Conservation (phyloP, 345 rosid species). For the Hypericum perforatum region DNA sequence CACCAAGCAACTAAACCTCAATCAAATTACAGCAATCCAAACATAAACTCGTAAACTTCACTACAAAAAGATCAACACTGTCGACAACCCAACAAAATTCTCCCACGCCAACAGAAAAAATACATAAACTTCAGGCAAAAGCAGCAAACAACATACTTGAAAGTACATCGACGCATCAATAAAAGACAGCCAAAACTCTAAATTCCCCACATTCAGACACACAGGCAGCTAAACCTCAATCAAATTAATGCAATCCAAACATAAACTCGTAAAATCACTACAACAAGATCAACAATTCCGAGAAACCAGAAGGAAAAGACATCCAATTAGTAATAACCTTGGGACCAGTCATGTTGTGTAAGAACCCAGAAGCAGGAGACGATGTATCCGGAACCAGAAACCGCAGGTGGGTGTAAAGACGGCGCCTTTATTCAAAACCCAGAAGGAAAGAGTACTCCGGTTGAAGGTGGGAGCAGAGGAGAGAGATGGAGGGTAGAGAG, state of each 20-base stretch:
- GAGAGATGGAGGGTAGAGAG: constrained; percentile 27
- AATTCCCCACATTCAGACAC: not conserved
- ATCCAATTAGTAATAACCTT: constrained; percentile 58
- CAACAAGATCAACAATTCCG: not conserved
- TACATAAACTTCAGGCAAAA: too few relatives aligned
- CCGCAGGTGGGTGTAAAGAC: constrained; percentile 12
- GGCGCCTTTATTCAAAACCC: constrained; percentile 11
- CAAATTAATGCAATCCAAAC: not conserved
- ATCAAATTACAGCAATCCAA: too few relatives aligned
- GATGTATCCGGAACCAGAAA: constrained; percentile 11
- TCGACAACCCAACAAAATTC: too few relatives aligned
- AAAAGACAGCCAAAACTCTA: too few relatives aligned
- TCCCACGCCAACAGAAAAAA: too few relatives aligned
- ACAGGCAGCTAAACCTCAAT: not conserved
- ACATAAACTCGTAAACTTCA: too few relatives aligned
- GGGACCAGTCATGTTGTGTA: constrained; percentile 52
- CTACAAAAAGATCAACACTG: too few relatives aligned
- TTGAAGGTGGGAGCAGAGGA: constrained; percentile 27
- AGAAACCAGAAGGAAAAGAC: not conserved
- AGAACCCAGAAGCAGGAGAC: constrained; percentile 15
- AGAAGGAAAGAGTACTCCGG: constrained; percentile 35
- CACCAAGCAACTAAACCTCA: too few relatives aligned
- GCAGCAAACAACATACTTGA: too few relatives aligned
- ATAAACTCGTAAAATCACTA: too few relatives aligned
- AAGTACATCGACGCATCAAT: too few relatives aligned